Base-by-base conservation (phyloP, 2,329 filamentous ascomycete genomes). In the Pseudocercospora pini-densiflorae region DNA sequence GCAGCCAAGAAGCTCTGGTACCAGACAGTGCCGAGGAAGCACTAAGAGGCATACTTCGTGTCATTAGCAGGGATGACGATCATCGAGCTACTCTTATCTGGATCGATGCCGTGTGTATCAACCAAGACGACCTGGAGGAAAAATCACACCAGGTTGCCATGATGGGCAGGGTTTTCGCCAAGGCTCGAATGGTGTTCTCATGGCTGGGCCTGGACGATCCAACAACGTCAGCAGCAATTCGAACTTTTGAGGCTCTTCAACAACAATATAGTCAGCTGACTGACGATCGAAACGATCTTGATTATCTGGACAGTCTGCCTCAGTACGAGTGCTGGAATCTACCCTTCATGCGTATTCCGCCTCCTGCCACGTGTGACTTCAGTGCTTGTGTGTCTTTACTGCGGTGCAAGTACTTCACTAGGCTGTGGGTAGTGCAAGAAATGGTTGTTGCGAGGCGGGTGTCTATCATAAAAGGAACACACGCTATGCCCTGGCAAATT, bases 341-440 rank as follows among this genome's bases (percentile, higher is more conserved):
- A 23, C 45, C 45, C 21, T 47, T 6, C 21, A 19, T 47, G 45
- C 45, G n/a, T 47, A 6, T 23, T 6, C 2, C 45, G 5, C 45
- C 45, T 23, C 45, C 45, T 23, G n/a, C 45, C 5, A 12, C n/a
- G n/a, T 47, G 45, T 29, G 36, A 47, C 10, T 2, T 9, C 3
- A 8, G 12, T 19, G 27, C 58, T 27, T 31, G 43, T 33, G 5
- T 16, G 12, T 49, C 33, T 9, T 49, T 60, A 3, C 1, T 45
- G 23, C 9, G 16, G 2, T 60, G 33, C 40, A n/a, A 14, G 16
- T 53, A 27, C 33, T 62, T 62, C 27, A 55, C 59, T 6, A 31
- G 59, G 31, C 27, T 54, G 14, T 62, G 59, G 59, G 40, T 54
- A 1, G n/a, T 62, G 31, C 59, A 62, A 62, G 59, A 62, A 24